Conservation (phyloP, 371 early-diverging fungal genomes). For the Chytridium lagenaria region DNA sequence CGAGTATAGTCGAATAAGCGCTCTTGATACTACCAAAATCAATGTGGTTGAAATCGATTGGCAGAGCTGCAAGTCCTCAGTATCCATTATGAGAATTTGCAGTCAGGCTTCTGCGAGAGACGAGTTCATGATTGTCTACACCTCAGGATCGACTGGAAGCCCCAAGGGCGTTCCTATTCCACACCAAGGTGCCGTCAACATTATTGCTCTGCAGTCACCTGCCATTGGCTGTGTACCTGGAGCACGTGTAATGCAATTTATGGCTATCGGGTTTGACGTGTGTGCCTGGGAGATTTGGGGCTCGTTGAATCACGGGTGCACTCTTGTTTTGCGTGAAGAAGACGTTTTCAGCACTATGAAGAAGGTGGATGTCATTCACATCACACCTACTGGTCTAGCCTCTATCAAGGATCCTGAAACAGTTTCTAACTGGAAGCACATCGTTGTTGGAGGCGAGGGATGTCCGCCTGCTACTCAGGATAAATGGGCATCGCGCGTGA, state of each 20-base stretch:
- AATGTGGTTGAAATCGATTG: neutral
- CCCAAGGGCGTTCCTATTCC: conserved; percentile 59
- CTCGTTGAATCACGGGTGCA: conserved; percentile 30
- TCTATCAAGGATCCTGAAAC: conserved; percentile 15
- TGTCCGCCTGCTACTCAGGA: conserved; percentile 32
- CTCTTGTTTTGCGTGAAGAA: conserved; percentile 35
- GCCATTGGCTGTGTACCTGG: neutral
- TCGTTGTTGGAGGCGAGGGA: conserved; percentile 33
- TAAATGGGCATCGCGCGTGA: conserved; percentile 25
- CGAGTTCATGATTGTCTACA: conserved; percentile 42
- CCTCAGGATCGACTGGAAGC: conserved; percentile 60
- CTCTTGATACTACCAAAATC: neutral
- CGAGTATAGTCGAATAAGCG: neutral
- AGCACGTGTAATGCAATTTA: neutral
- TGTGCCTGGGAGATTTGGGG: conserved; percentile 13
- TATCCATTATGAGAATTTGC: neutral
- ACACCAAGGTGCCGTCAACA: conserved; percentile 38
- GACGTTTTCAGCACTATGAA: conserved; percentile 19
- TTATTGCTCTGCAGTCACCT: neutral
- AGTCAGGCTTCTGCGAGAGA: neutral
- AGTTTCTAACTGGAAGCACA: conserved; percentile 22
- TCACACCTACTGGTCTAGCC: conserved; percentile 38
- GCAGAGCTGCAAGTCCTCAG: neutral
- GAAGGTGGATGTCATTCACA: conserved; percentile 23
- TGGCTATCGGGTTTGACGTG: conserved; percentile 16